Evolutionary conservation across 2,329 filamentous ascomycete genomes (phyloP), one percentile per base, ranked within the genome.

Genomic region (Periconia macrospinosa): DNA sequence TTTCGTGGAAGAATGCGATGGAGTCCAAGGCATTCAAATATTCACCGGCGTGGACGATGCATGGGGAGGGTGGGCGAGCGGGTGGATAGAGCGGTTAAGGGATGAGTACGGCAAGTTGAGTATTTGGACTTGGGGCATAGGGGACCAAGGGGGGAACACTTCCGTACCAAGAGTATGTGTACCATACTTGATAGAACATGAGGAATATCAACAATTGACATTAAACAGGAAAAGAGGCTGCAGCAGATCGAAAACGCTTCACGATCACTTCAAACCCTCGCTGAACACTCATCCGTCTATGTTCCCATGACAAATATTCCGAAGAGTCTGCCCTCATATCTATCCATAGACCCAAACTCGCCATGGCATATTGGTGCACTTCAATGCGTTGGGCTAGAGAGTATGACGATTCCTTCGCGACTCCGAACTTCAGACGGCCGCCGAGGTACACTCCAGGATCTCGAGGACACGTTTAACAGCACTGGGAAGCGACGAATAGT

Each of bases 1-100:
- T 0, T 97, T 97, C 69, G 85, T 88, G 2, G 94, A 99, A 76
- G 94, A 97, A 75, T 94, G 92, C 60, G 94, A 99, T 72, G 87
- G 91, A 51, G 82, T 97, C 76, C 92, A 97, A 73, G 93, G 89
- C 0, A 79, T 99, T 17, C 93, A 97, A 63, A 68, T 79, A 60
- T 66, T 85, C 66, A 69, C 82, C 60, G 69, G 81, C 56, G 67
- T 81, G 54, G 75, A 86, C 76, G 63, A 83, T 78, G 73, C 81
- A 56, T 80, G 78, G 78, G 71, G 78, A 58, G 72, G 79, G 54
- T 75, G 81, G 72, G 59, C 77, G 44, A 71, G 73, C 48, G 70
- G 66, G 56, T 79, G 75, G 70, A 62, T 76, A 47, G 76, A 97
- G 70, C 82, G 86, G 30, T 75, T 99, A 53, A 80, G 90, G 56